These are phyloP conservation scores for Rubus parviflorus DNA, from an alignment of 306 rosid genomes.

Conservation along the genomic window DNA sequence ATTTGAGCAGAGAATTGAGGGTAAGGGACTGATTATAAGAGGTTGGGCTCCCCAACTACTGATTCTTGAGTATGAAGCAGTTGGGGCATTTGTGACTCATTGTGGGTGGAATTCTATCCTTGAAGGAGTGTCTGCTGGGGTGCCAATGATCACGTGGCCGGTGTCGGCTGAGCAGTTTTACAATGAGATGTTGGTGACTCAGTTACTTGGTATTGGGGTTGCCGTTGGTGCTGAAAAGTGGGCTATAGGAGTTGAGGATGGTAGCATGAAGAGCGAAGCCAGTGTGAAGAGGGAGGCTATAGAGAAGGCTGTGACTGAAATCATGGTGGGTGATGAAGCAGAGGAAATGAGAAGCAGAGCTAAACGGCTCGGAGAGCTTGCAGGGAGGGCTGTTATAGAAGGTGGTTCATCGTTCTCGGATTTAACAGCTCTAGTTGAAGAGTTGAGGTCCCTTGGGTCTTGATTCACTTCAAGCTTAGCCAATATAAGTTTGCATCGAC, in stretches of 20 bases:
- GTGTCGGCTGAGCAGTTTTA: slow-evolving; percentile 30
- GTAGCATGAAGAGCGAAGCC: slow-evolving; percentile 16
- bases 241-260: slow-evolving; percentile 9
- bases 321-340: slow-evolving; percentile 39
- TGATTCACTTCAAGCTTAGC: background rate
- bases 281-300: slow-evolving; percentile 17
- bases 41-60: slow-evolving; percentile 44
- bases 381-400: slow-evolving; percentile 21
- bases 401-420: slow-evolving; percentile 7
- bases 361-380: slow-evolving; percentile 6
- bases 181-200: slow-evolving; percentile 38
- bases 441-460: background rate
- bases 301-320: slow-evolving; percentile 26
- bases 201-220: slow-evolving; percentile 30
- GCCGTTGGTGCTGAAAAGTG: slow-evolving; percentile 30
- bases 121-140: slow-evolving; percentile 34
- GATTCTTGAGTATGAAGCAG: slow-evolving; percentile 37
- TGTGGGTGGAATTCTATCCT: slow-evolving; percentile 46
- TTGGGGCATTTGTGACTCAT: slow-evolving; percentile 42
- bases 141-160: slow-evolving; percentile 47
- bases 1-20: slow-evolving; percentile 31
- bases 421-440: slow-evolving; percentile 5
- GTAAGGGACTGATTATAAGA: slow-evolving; percentile 28
- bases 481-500: background rate
- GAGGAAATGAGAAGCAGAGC: slow-evolving; percentile 36